Percentiles rank a stretch among this genome's conserved stretches.
These are phyloP conservation scores for Piper longum DNA, from an alignment of 164 flowering plant species.

Conservation along the genomic window DNA sequence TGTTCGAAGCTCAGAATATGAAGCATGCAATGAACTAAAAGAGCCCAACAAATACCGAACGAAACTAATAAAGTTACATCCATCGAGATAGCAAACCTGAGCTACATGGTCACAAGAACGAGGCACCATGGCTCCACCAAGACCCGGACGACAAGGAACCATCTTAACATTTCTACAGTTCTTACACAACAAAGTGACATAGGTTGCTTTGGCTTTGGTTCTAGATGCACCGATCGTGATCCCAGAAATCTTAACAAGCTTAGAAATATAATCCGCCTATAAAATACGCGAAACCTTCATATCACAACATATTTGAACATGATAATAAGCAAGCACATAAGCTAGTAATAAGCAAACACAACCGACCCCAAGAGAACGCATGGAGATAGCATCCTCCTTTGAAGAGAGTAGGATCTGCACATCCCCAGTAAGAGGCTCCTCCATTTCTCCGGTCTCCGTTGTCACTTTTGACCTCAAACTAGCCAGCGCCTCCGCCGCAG, in stretches of 20 bases:
- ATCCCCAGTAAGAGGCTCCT: conserved; percentile 63
- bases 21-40: too few species aligned
- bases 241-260: conserved; percentile 82
- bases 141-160: conserved; percentile 92
- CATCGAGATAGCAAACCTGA: conserved; percentile 34
- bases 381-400: conserved; percentile 67
- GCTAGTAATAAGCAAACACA: neutral
- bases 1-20: neutral
- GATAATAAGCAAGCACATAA: neutral
- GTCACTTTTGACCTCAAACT: conserved; percentile 61
- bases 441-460: conserved; percentile 74
- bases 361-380: conserved; percentile 86
- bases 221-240: conserved; percentile 91
- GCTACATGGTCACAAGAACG: conserved; percentile 85
- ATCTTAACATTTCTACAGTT: conserved; percentile 63
- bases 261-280: conserved; percentile 53
- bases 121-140: conserved; percentile 96
- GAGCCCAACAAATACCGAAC: neutral
- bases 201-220: conserved; percentile 94
- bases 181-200: conserved; percentile 75
- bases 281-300: neutral
- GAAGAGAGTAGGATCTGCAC: conserved; percentile 80
- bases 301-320: too few species aligned
- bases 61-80: too few species aligned
- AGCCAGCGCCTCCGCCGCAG: conserved; percentile 70